A percentile compares a stretch with the other conserved stretches of the same genome.
Conservation (phyloP, 108 stramenopile species). For the Fragilaria crotonensis region DNA sequence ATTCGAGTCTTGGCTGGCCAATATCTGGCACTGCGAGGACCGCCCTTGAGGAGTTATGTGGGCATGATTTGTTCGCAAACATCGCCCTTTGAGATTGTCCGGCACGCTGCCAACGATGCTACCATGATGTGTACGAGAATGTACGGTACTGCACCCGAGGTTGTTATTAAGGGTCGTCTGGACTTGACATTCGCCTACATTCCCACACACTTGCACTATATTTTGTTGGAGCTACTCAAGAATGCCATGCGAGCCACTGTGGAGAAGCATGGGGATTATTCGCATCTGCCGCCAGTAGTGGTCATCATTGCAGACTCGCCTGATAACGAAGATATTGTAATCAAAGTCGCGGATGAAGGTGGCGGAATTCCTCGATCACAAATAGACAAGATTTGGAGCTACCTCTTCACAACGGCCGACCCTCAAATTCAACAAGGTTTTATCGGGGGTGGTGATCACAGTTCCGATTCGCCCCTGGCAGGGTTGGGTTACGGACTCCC, state of each 20-base stretch:
- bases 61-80: constrained; percentile 51
- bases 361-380: constrained; percentile 83
- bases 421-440: constrained; percentile 36
- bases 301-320: constrained; percentile 85
- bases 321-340: constrained; percentile 71
- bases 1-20: constrained; percentile 90
- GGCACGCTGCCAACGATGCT: constrained; percentile 70
- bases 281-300: constrained; percentile 43
- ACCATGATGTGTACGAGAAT: constrained; percentile 55
- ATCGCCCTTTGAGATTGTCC: constrained; percentile 58
- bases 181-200: constrained; percentile 81
- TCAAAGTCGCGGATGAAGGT: constrained; percentile 88
- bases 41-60: constrained; percentile 39
- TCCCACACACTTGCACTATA: constrained; percentile 70
- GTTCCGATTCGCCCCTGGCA: constrained; percentile 44
- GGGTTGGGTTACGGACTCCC: constrained; percentile 91
- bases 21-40: constrained; percentile 50
- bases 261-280: constrained; percentile 54
- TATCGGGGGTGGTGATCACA: constrained; percentile 25
- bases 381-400: constrained; percentile 73
- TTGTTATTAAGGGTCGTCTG: constrained; percentile 56
- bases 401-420: constrained; percentile 54
- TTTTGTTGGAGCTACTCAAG: constrained; percentile 87
- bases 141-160: constrained; percentile 76
- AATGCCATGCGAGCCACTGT: constrained; percentile 87